These are phyloP conservation scores for Lentinula boryana DNA, from an alignment of 768 basidiomycete genomes.

Conservation along the genomic window DNA sequence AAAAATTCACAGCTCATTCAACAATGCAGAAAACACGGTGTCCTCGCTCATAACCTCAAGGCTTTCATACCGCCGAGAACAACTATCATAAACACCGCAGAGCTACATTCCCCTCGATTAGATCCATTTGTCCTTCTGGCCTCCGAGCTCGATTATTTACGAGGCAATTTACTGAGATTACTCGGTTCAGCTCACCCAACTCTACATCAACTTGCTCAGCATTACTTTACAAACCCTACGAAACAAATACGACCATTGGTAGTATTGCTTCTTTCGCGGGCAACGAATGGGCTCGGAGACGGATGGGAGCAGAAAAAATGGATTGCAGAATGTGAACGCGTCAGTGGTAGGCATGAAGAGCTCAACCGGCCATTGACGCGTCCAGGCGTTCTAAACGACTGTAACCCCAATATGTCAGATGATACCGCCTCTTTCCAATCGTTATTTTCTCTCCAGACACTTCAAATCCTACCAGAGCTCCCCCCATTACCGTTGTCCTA, in stretches of 20 bases:
- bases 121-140: constrained; percentile 72
- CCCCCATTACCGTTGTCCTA: constrained; percentile 13
- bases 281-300: constrained; percentile 84
- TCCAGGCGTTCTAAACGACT: constrained; percentile 83
- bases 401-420: constrained; percentile 84
- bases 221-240: constrained; percentile 86
- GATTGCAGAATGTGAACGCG: constrained; percentile 53
- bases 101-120: constrained; percentile 19
- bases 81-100: background rate
- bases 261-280: constrained; percentile 84
- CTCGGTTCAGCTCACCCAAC: constrained; percentile 87
- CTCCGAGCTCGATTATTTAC: constrained; percentile 66
- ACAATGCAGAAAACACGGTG: constrained; percentile 24
- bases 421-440: constrained; percentile 61
- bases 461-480: constrained; percentile 24
- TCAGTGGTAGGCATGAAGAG: constrained; percentile 45
- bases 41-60: constrained; percentile 31
- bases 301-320: constrained; percentile 56
- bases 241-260: constrained; percentile 89
- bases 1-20: constrained; percentile 18
- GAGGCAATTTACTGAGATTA: constrained; percentile 65
- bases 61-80: background rate
- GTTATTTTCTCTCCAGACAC: constrained; percentile 45
- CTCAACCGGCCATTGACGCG: constrained; percentile 77
- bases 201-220: constrained; percentile 82